Percentiles rank a stretch among this genome's conserved stretches.
Evolutionary conservation across 106 monocot genomes (phyloP).

Genomic region (Triglochin maritima): DNA sequence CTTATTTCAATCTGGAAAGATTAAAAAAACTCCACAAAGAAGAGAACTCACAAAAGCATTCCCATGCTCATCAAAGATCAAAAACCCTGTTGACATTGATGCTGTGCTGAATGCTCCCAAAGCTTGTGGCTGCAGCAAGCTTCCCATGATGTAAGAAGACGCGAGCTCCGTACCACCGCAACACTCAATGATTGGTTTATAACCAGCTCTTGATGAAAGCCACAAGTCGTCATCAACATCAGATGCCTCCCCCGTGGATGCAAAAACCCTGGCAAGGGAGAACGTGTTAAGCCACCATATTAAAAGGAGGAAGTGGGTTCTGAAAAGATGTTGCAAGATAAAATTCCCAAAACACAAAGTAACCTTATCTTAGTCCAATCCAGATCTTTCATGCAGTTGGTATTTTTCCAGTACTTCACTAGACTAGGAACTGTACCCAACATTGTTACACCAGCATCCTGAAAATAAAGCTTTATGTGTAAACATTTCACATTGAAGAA

Average conservation of each 20-base stretch:
- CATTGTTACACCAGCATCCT: conserved; percentile 87
- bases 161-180: conserved; percentile 94
- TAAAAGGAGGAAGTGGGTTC: too few species aligned
- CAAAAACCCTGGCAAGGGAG: conserved; percentile 32
- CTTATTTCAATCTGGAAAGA: neutral
- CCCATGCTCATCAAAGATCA: conserved; percentile 66
- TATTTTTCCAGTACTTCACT: conserved; percentile 84
- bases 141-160: conserved; percentile 66
- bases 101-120: conserved; percentile 80
- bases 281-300: too few species aligned
- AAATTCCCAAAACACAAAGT: neutral
- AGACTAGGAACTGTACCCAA: conserved; percentile 84
- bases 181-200: conserved; percentile 73
- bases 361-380: conserved; percentile 86
- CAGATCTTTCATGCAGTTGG: conserved; percentile 76
- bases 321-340: neutral
- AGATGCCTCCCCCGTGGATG: conserved; percentile 75
- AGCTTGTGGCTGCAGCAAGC: conserved; percentile 65
- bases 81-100: conserved; percentile 71
- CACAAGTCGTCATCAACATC: conserved; percentile 83
- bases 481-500: neutral
- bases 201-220: conserved; percentile 68
- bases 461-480: conserved; percentile 5
- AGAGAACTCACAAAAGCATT: conserved; percentile 50
- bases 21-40: neutral